phyloP scores from a whole-genome alignment of 768 basidiomycete species.

The Pulveroboletus sp. region DNA sequence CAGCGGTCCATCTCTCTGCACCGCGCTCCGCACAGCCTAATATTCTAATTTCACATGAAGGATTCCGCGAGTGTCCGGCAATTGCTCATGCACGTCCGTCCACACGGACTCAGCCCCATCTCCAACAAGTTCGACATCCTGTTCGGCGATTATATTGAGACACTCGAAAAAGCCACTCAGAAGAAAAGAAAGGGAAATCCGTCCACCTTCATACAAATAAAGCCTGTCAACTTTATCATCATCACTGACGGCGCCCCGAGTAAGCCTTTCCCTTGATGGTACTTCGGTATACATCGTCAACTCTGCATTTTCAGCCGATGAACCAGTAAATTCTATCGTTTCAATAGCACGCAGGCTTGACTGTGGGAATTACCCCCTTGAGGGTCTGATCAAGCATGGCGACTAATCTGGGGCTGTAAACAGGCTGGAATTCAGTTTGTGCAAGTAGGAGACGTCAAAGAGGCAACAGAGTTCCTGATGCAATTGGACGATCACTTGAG shows the following conservation, averaged over 20 bases:
- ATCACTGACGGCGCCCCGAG: constrained; percentile 63
- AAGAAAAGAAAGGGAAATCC: constrained; percentile 19
- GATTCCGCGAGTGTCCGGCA: constrained; percentile 32
- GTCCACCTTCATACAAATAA: constrained; percentile 34
- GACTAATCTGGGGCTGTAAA: not conserved
- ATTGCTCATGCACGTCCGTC: constrained; percentile 43
- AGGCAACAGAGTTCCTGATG: constrained; percentile 41
- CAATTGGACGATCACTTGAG: constrained; percentile 57
- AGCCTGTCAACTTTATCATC: constrained; percentile 55
- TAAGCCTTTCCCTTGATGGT: constrained; percentile 25
- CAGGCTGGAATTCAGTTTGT: constrained; percentile 72
- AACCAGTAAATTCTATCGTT: constrained; percentile 46
- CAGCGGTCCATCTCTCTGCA: too few species aligned
- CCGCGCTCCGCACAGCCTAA: not conserved
- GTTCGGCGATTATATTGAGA: constrained; percentile 35
- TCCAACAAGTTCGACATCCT: constrained; percentile 38
- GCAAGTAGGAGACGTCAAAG: constrained; percentile 52
- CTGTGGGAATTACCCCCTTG: constrained; percentile 43
- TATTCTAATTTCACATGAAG: constrained; percentile 22
- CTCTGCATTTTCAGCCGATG: constrained; percentile 38
- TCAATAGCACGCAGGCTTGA: constrained; percentile 48
- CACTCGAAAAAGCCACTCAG: constrained; percentile 30
- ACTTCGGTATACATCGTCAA: not conserved
- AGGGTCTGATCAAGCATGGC: too few species aligned
- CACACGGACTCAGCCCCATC: constrained; percentile 44